Base-by-base conservation (phyloP, 1,139 yeast species). In the Suhomyces guaymorum region DNA sequence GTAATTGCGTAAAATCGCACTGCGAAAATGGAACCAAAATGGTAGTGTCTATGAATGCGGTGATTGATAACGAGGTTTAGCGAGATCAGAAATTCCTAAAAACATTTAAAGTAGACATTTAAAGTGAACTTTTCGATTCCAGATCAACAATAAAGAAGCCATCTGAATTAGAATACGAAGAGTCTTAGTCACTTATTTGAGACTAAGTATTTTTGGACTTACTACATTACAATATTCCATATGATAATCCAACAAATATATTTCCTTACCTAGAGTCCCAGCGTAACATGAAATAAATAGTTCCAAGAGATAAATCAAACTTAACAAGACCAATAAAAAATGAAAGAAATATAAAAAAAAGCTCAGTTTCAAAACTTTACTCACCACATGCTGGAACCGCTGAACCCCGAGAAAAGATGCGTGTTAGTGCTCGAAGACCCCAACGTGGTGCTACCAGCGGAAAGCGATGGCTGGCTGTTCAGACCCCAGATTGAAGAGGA, bases 351-450 rank as follows among this genome's bases (percentile, higher is more conserved):
- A 8, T 17, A 17, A 17, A 5, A 17, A 17, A 17, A 17, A n/a
- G n/a, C n/a, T n/a, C n/a, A n/a, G n/a, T n/a, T n/a, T n/a, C n/a
- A n/a, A n/a, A n/a, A n/a, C n/a, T n/a, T n/a, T n/a, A n/a, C n/a
- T n/a, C n/a, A 46, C 53, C 43, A 47, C 41, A 48, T 29, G 24
- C 46, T 33, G 11, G 50, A 46, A 10, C 49, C 40, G 17, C 52
- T 48, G 22, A 45, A 46, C 25, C 45, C 45, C 17, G 47, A 43
- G 28, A 44, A 34, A 15, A 44, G 33, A 18, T 41, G 38, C 17
- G 41, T 30, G 27, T 30, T 39, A 22, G 34, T 27, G 15, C 33
- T 19, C 28, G 39, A 35, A 5, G 38, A 26, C 6, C 40, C 42
- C 34, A 43, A 39, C 7, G 37, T 32, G 15, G 50, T 31, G 27